phyloP scores from a whole-genome alignment of 2,329 filamentous ascomycete species.

The Aspergillus japonicus region DNA sequence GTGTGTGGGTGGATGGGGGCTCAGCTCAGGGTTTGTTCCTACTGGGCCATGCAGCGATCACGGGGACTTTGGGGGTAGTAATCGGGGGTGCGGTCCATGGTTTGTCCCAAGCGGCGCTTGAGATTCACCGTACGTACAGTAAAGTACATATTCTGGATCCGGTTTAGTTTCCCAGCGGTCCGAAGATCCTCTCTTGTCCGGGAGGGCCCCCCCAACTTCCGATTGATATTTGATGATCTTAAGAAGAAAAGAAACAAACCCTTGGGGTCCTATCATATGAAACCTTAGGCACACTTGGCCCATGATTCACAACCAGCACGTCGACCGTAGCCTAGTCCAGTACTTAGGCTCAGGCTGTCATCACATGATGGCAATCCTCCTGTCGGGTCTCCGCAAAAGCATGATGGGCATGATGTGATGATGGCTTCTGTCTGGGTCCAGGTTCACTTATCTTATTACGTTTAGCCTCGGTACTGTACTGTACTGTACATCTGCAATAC shows the following conservation, averaged over 20 bases:
- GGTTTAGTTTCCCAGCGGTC: slow-evolving; percentile 16
- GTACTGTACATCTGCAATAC: neutral
- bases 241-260: neutral
- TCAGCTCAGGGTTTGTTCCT: slow-evolving; percentile 2
- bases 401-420: neutral
- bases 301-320: neutral
- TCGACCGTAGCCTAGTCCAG: no score
- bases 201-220: neutral
- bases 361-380: neutral
- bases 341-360: neutral
- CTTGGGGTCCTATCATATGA: neutral
- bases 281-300: neutral
- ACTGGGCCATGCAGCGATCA: slow-evolving; percentile 10
- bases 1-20: neutral
- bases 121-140: slow-evolving; percentile 1
- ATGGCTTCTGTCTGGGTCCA: neutral
- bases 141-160: slow-evolving; percentile 18
- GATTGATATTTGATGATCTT: slow-evolving; percentile 7
- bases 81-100: neutral
- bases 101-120: neutral
- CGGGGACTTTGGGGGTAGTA: neutral
- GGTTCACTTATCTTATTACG: neutral
- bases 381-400: neutral
- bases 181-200: slow-evolving; percentile 6
- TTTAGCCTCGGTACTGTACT: neutral